These are phyloP conservation scores for Buxus sempervirens DNA, from an alignment of 164 flowering plant species.

Conservation along the genomic window DNA sequence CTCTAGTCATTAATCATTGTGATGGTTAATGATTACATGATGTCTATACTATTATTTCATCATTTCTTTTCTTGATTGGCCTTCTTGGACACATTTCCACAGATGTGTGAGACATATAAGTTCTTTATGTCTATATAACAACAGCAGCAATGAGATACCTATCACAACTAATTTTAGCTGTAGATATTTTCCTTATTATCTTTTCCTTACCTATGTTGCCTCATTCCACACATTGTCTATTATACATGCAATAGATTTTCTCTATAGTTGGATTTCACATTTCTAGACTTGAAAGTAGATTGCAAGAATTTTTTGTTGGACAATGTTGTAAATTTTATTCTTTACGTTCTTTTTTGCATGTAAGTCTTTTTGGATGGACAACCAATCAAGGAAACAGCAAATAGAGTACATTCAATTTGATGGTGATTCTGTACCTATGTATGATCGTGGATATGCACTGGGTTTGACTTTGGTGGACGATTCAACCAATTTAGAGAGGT, in stretches of 20 bases:
- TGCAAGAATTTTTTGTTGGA: neutral
- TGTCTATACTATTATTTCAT: neutral
- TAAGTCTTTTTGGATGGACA: constrained; percentile 90
- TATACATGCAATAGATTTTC: neutral
- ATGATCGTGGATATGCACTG: constrained; percentile 82
- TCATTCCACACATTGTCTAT: neutral
- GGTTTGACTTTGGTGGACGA: constrained; percentile 62
- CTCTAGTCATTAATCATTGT: neutral
- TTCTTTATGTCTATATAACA: too few relatives aligned
- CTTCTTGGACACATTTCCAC: too few relatives aligned
- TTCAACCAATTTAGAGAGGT: constrained; percentile 56
- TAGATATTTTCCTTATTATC: too few relatives aligned
- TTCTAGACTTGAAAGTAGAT: neutral
- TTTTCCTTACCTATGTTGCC: neutral
- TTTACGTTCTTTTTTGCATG: constrained; percentile 16
- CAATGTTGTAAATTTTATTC: neutral
- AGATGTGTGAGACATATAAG: neutral
- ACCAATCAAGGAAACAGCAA: constrained; percentile 39
- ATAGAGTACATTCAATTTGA: constrained; percentile 37
- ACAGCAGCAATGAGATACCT: too few relatives aligned
- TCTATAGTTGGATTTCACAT: neutral
- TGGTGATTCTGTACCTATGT: constrained; percentile 56
- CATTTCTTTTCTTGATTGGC: neutral
- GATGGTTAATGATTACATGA: neutral
- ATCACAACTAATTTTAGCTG: too few relatives aligned